Base-by-base conservation (phyloP, 495 filamentous ascomycete genomes). In the Xylaria scruposa region DNA sequence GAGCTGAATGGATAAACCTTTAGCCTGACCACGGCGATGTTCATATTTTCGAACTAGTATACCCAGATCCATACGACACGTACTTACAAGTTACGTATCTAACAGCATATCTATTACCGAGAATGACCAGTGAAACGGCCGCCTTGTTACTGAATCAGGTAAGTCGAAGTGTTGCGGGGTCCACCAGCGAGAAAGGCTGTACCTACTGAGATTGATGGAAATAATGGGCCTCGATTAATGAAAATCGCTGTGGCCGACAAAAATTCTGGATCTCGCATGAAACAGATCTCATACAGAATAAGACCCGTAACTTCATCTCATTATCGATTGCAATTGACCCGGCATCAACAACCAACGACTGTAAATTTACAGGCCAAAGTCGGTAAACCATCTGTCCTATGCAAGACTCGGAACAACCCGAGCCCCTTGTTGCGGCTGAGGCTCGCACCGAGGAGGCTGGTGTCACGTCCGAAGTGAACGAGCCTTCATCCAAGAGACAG, bases 401-500 rank as follows among this genome's bases (percentile, higher is more conserved):
- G 42, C 31, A 33, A 58, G 40, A 44, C 15, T 46, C 64, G 36
- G 65, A 71, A 67, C 67, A 76, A 15, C 64, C 74, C 19, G 44
- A 42, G 26, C 4, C 61, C 51, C 51, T 6, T 44, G 31, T 42
- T 46, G 65, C 67, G 21, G 72, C 60, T 49, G 62, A 70, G 58
- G 46, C 31, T 70, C 68, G 31, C 51, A 47, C 47, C 8, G 70
- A 40, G 19, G 62, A 70, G 65, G 71, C 47, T 21, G 54, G 51
- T 61, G 63, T 24, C 26, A 42, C 19, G 17, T 38, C 56, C 26
- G 68, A 73, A 21, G 65, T 31, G 60, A 67, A 76, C 26, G 77
- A 74, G 61, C 77, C 77, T n/a, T 74, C 77, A 31, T 70, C 68
- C 46, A 79, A 79, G 75, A 74, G 77, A 64, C 73, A 70, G 62